Conservation (phyloP, 2,329 filamentous ascomycete species). For the Metarhizium sp. region DNA sequence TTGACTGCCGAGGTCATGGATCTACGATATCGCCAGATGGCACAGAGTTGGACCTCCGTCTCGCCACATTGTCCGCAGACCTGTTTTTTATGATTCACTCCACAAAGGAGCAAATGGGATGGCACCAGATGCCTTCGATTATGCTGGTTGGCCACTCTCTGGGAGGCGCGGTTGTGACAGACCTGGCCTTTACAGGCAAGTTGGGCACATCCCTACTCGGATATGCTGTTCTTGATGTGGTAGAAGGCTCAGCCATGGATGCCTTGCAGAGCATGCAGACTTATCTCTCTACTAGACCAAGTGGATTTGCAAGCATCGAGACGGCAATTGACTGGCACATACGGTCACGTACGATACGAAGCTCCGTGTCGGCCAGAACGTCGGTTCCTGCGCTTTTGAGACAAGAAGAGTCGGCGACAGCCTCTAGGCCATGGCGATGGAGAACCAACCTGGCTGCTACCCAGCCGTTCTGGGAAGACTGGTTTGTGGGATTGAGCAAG, state of each 20-base stretch:
- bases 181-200: constrained; percentile 60
- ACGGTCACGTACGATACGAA: constrained; percentile 77
- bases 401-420: constrained; percentile 29
- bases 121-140: constrained; percentile 67
- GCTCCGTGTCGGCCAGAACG: constrained; percentile 70
- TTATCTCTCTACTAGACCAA: constrained; percentile 75
- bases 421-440: constrained; percentile 62
- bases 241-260: constrained; percentile 93
- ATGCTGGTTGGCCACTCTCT: constrained; percentile 84
- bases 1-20: constrained; percentile 84
- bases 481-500: constrained; percentile 80
- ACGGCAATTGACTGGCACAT: constrained; percentile 91
- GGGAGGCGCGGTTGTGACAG: constrained; percentile 84
- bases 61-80: constrained; percentile 65
- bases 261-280: constrained; percentile 90
- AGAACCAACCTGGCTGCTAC: constrained; percentile 75
- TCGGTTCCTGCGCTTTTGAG: constrained; percentile 75
- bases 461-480: constrained; percentile 86
- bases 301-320: constrained; percentile 65
- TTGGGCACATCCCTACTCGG: constrained; percentile 65
- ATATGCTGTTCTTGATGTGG: constrained; percentile 87
- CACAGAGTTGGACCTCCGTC: constrained; percentile 51
- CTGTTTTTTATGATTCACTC: constrained; percentile 59
- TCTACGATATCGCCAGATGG: constrained; percentile 45
- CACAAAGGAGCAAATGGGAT: constrained; percentile 59